Conservation (phyloP, 768 basidiomycete genomes). For the Hericium erinaceus region DNA sequence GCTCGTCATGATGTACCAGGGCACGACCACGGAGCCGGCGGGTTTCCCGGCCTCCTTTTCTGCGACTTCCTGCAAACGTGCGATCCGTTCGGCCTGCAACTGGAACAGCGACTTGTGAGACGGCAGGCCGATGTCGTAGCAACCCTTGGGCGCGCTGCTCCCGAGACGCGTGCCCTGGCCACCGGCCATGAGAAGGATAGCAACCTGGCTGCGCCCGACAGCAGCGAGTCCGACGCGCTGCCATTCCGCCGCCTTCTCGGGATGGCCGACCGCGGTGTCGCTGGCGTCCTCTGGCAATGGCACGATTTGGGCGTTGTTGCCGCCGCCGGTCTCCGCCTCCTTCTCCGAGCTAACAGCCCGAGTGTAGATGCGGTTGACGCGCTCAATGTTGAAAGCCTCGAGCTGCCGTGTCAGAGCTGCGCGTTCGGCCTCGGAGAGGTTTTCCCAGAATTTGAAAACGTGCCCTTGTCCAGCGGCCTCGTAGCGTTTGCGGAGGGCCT, state of each 20-base stretch:
- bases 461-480: slow-evolving; percentile 80
- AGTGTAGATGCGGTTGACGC: slow-evolving; percentile 83
- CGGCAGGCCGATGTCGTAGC: slow-evolving; percentile 94
- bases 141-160: slow-evolving; percentile 89
- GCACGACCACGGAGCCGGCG: slow-evolving; percentile 59
- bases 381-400: slow-evolving; percentile 71
- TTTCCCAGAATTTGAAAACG: slow-evolving; percentile 80
- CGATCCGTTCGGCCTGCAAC: slow-evolving; percentile 94
- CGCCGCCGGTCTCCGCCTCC: slow-evolving; percentile 30
- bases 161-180: slow-evolving; percentile 96
- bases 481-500: slow-evolving; percentile 54
- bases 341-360: slow-evolving; percentile 66
- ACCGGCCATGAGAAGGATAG: slow-evolving; percentile 95
- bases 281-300: slow-evolving; percentile 75
- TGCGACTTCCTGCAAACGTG: slow-evolving; percentile 71
- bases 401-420: slow-evolving; percentile 61
- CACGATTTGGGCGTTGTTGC: slow-evolving; percentile 46
- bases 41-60: slow-evolving; percentile 43
- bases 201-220: slow-evolving; percentile 75
- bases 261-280: slow-evolving; percentile 47
- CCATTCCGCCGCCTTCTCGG: slow-evolving; percentile 64
- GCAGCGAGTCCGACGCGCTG: slow-evolving; percentile 70
- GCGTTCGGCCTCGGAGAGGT: slow-evolving; percentile 58
- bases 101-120: slow-evolving; percentile 94
- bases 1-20: slow-evolving; percentile 99